Base-by-base conservation (phyloP, 306 rosid species). In the Pyrus bretschneideri region DNA sequence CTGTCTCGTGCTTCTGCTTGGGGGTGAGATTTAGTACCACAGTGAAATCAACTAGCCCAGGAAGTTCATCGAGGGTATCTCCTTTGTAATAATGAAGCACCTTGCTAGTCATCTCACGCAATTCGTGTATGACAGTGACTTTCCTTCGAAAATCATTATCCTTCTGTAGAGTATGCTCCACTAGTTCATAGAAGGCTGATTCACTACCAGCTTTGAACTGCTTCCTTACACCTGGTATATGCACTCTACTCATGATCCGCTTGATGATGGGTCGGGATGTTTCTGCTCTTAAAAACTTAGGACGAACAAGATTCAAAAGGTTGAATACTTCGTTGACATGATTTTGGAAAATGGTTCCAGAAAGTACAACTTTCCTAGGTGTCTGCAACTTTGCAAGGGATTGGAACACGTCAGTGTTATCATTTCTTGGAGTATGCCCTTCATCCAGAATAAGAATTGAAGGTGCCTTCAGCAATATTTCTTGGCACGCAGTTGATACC, bases 391-490 rank as follows among this genome's bases (percentile, higher is more conserved):
- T 89, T 7, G 90, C 87, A 73, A 95, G 95, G 66, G 97, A 80
- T 49, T 90, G 97, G 69, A 92, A 84, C 69, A 89, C 89, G 69
- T 95, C 96, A 19, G 99, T 92, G 78, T 88, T 81, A 67, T 95
- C 99, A 73, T 92, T 95, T 82, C 97, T 86, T 11, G 99, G 97
- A 44, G 87, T 95, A 78, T 95, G 99, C n/a, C 99, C 99, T 86
- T 95, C 99, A 14, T 95, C 99, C 60, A 95, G 81, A 54, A 95
- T 88, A 21, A 95, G 96, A 85, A 95, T 86, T 1, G 97, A 79
- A 25, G 99, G 97, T 58, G 75, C 87, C 82, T 83, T 83, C 1
- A 95, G 91, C 76, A 95, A 74, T 77, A 95, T 89, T 25, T 92
- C 85, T 71, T 82, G 90, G 77, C 99, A 95, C 10, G 73, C n/a